Evolutionary conservation across 208 protist species (phyloP).

Genomic region (Spironucleus salmonicida): DNA sequence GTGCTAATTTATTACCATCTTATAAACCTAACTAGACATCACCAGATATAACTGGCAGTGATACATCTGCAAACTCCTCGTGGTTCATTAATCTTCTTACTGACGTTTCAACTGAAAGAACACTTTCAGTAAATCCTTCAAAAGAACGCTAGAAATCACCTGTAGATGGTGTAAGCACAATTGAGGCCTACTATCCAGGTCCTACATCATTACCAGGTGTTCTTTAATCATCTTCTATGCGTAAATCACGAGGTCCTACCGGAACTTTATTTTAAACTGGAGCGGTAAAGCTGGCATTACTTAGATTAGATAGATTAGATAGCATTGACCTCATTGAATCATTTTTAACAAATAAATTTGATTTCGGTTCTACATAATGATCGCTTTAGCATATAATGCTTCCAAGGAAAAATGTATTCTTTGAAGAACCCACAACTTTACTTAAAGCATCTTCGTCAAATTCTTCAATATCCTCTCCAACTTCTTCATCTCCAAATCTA

Average conservation of each 20-base stretch:
- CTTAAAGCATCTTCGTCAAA: background rate
- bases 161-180: background rate
- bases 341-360: no score
- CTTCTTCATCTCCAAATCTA: background rate
- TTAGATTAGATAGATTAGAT: background rate
- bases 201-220: background rate
- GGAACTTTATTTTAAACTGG: background rate
- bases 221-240: background rate
- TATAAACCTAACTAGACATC: background rate
- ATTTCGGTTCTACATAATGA: no score
- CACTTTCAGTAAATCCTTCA: background rate
- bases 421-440: background rate
- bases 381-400: background rate
- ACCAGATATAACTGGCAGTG: background rate
- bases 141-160: constrained; percentile 10
- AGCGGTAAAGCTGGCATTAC: no score
- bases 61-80: constrained; percentile 21
- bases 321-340: no score
- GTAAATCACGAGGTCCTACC: background rate
- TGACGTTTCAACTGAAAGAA: background rate
- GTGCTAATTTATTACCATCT: background rate
- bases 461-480: background rate
- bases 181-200: background rate
- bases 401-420: background rate
- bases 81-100: background rate